Evolutionary conservation across 2,329 filamentous ascomycete species (phyloP), one percentile per base, ranked within the genome.

Genomic region (Sordariomycetes sp.): DNA sequence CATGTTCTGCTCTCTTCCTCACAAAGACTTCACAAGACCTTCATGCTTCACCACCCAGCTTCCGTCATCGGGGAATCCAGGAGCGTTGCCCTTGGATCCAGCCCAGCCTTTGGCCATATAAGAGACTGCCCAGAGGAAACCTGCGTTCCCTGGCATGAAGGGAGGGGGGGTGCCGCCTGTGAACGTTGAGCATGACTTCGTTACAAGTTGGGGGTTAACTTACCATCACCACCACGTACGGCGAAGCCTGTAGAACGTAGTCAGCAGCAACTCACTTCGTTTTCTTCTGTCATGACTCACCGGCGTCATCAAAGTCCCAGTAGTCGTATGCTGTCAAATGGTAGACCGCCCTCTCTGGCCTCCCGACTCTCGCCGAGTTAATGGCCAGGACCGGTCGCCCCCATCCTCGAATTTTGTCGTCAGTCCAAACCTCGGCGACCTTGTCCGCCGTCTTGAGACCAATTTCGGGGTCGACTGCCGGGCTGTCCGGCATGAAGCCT

Each of bases 381-480:
- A 70, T 68, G 0, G 65, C 64, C 15, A 68, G 36, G 36, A 67
- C 55, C 0, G 61, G 59, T 6, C 65, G 57, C 12, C 65, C 64
- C 66, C 65, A 70, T 0, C 65, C 64, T 6, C 54, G 63, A 4
- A 60, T 59, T 21, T 57, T 53, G 14, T 48, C 46, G 20, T 66
- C 58, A 7, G 58, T 50, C 64, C 64, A 68, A 1, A 55, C 44
- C 14, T 57, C 48, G 30, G 43, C 47, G 1, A 69, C 51, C 39
- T 56, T 58, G 8, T 58, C 49, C 0, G 61, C 56, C 0, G 64
- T 69, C 33, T 41, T 49, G 0, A 40, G 38, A 4, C 58, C 53
- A 0, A 59, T 48, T 0, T 50, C 50, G 0, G 53, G 27, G 18
- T 67, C 57, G 4, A 68, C 50, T 1, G 49, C 53, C 0, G 53